A percentile compares a stretch with the other conserved stretches of the same genome.
Conservation (phyloP, 768 basidiomycete genomes). For the Antrodiella citrinella region DNA sequence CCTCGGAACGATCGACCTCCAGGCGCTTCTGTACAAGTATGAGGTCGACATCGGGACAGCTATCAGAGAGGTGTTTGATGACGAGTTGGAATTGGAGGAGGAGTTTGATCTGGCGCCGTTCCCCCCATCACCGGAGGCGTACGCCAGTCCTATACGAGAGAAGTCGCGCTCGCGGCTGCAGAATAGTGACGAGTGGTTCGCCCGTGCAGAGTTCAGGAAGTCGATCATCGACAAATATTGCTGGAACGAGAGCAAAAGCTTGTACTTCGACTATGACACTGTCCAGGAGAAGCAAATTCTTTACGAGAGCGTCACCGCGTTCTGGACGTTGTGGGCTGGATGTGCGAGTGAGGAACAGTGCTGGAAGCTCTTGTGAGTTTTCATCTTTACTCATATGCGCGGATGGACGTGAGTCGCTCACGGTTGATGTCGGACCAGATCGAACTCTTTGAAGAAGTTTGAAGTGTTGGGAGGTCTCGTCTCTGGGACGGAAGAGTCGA, state of each 20-base stretch:
- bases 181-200: slow-evolving; percentile 87
- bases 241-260: slow-evolving; percentile 92
- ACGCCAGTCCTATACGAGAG: slow-evolving; percentile 53
- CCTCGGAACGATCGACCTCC: slow-evolving; percentile 92
- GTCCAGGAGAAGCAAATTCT: slow-evolving; percentile 83
- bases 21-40: slow-evolving; percentile 95
- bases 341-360: slow-evolving; percentile 95
- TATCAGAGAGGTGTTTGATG: slow-evolving; percentile 91
- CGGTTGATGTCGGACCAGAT: slow-evolving; percentile 33
- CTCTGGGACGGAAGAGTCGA: slow-evolving; percentile 92
- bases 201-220: slow-evolving; percentile 76
- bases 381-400: background rate
- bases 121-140: slow-evolving; percentile 72
- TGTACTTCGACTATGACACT: slow-evolving; percentile 97
- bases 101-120: slow-evolving; percentile 89
- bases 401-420: slow-evolving; percentile 13
- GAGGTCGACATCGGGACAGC: slow-evolving; percentile 98
- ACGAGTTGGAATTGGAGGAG: slow-evolving; percentile 85
- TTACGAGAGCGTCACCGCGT: slow-evolving; percentile 94
- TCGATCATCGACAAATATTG: slow-evolving; percentile 87
- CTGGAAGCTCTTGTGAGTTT: slow-evolving; percentile 82
- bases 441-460: slow-evolving; percentile 86
- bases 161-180: slow-evolving; percentile 54
- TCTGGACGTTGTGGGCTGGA: slow-evolving; percentile 97
- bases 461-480: slow-evolving; percentile 94